Evolutionary conservation across 2,329 filamentous ascomycete species (phyloP).

Genomic region (Moelleriella libera): DNA sequence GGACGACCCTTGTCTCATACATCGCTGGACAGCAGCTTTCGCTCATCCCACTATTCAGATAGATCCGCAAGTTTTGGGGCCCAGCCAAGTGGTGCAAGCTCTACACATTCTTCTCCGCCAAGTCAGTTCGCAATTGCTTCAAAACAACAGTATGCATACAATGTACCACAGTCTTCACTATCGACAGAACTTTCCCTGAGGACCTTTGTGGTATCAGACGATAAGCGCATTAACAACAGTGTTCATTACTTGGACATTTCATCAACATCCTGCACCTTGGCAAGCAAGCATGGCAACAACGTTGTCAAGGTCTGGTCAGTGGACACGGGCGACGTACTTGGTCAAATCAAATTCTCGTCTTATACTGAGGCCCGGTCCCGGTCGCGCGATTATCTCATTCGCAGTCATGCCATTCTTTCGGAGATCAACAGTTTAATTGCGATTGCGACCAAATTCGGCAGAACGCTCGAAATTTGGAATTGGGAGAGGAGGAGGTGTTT

Average conservation of each 20-base stretch:
- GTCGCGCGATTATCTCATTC: constrained; percentile 26
- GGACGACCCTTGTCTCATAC: constrained; percentile 1
- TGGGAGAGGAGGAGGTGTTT: constrained; percentile 24
- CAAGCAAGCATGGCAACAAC: constrained; percentile 37
- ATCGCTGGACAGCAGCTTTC: constrained; percentile 1
- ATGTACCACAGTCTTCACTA: background rate
- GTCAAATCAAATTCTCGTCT: constrained; percentile 21
- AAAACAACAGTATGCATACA: background rate
- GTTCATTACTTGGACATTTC: constrained; percentile 23
- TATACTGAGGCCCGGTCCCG: constrained; percentile 23
- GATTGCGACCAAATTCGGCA: constrained; percentile 23
- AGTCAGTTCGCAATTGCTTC: background rate
- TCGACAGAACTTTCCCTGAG: constrained; percentile 7
- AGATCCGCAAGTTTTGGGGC: background rate
- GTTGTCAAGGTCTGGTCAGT: constrained; percentile 85
- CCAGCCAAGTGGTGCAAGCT: background rate
- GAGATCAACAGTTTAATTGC: constrained; percentile 22
- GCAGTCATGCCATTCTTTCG: constrained; percentile 25
- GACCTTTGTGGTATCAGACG: constrained; percentile 11
- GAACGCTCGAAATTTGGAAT: constrained; percentile 24
- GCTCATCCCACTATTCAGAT: constrained; percentile 4
- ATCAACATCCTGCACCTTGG: constrained; percentile 16
- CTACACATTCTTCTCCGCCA: background rate
- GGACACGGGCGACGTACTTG: constrained; percentile 63
- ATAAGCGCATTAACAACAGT: constrained; percentile 16